A percentile compares a stretch with the other conserved stretches of the same genome.
Evolutionary conservation across 257 asterid species (phyloP).

Genomic region (Solanum dulcamara): DNA sequence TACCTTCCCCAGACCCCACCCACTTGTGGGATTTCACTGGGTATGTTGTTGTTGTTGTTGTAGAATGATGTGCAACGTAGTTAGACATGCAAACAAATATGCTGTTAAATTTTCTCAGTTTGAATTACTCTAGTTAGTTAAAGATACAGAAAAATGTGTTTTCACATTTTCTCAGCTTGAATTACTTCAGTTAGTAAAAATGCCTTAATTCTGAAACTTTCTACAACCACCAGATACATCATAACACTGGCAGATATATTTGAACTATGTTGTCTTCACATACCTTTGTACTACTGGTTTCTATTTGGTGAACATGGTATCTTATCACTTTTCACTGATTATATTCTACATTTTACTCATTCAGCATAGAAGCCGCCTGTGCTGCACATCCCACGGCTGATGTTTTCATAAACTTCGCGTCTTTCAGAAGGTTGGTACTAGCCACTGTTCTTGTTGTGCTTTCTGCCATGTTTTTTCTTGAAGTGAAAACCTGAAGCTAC

Average conservation of each 20-base stretch:
- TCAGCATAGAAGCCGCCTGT: conserved; percentile 89
- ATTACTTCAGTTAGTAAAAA: background rate
- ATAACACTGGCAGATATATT: background rate
- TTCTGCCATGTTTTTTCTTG: background rate
- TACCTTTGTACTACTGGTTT: background rate
- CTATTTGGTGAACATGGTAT: background rate
- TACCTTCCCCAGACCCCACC: no score
- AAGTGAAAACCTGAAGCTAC: background rate
- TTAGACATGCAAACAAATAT: no score
- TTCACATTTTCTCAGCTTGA: background rate
- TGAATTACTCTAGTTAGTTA: background rate
- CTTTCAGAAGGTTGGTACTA: conserved; percentile 77
- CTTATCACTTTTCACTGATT: background rate
- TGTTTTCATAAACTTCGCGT: conserved; percentile 98
- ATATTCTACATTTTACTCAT: background rate
- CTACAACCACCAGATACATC: background rate
- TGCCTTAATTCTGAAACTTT: background rate
- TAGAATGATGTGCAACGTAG: no score
- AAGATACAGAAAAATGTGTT: background rate
- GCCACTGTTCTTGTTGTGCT: background rate
- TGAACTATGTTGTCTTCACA: background rate
- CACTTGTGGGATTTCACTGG: no score
- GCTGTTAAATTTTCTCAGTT: background rate
- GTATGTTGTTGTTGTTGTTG: no score
- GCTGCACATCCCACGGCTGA: conserved; percentile 97